Base-by-base conservation (phyloP, 202 grass and related monocot species). In the Dendrocalamus latiflorus region DNA sequence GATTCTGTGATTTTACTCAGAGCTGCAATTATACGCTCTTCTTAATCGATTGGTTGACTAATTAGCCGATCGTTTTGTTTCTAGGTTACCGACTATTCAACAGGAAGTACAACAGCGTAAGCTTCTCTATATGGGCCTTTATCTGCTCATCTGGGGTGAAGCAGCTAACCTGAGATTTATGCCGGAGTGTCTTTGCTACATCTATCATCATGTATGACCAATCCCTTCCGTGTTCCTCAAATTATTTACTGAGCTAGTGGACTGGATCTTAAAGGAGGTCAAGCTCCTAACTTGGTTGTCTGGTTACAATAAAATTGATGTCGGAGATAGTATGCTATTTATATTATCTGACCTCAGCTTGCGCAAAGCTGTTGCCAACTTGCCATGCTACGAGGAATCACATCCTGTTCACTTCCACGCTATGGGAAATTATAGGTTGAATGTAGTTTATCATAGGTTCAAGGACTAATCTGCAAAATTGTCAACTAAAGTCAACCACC, bases 111-210 rank as follows among this genome's bases (percentile, higher is more conserved):
- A 98, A 66, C 95, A 98, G 62, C 88, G 95, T 26, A 98, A 98
- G 83, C 90, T 98, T 79, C 87, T 98, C 26, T 98, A 98, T 76
- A 98, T 95, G 90, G 95, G 92, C 18, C 92, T 95, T 77, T 98
- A 98, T 87, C 87, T 98, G 81, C 95, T 98, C 64, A 98, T 98
- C 44, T 98, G 95, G 95, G 95, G 95, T 13, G 95, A 98, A 78
- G 92, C 95, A 8, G 95, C 92, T 80, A 98, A 98, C 51, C 80
- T 98, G 67, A 93, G 95, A 73, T 93, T 98, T 50, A 98, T 98
- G 95, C 95, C 92, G 14, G 92, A 95, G 80, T 98, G 92, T 77
- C 89, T 95, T n/a, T n/a, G n/a, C n/a, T n/a, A n/a, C n/a, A n/a
- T n/a, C n/a, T n/a, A n/a, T n/a, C n/a, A n/a, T n/a, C 90, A 98